A percentile compares a stretch with the other conserved stretches of the same genome.
Evolutionary conservation across 805 yeast species (phyloP).

Genomic region (Priceomyces melissophilus): DNA sequence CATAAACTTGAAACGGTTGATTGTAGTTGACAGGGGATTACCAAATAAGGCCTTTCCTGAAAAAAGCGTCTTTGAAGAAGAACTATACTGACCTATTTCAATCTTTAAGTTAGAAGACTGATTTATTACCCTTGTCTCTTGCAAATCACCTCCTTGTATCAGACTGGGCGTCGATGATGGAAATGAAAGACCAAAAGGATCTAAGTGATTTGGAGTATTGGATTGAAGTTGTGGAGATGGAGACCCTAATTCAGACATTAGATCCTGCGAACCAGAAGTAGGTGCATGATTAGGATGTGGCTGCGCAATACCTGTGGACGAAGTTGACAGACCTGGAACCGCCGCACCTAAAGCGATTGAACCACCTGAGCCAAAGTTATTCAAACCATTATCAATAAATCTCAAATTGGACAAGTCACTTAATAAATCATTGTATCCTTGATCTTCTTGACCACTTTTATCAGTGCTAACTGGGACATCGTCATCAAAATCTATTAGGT

Average conservation of each 20-base stretch:
- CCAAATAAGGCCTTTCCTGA: conserved; percentile 49
- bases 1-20: conserved; percentile 54
- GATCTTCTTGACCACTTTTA: conserved; percentile 27
- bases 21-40: conserved; percentile 42
- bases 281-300: conserved; percentile 12
- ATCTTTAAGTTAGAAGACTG: conserved; percentile 48
- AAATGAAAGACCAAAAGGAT: conserved; percentile 40
- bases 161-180: conserved; percentile 34
- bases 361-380: conserved; percentile 53
- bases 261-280: conserved; percentile 15
- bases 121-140: conserved; percentile 29
- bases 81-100: conserved; percentile 40
- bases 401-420: conserved; percentile 68
- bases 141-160: conserved; percentile 12
- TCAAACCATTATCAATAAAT: conserved; percentile 33
- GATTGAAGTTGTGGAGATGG: conserved; percentile 39
- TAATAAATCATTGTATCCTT: conserved; percentile 63
- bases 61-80: conserved; percentile 31
- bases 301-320: conserved; percentile 11
- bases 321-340: conserved; percentile 4
- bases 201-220: conserved; percentile 22
- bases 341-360: conserved; percentile 36
- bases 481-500: conserved; percentile 44
- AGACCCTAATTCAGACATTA: conserved; percentile 36
- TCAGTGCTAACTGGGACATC: conserved; percentile 33